These are phyloP conservation scores for Ligustrum vulgare DNA, from an alignment of 257 asterid species.

Conservation along the genomic window DNA sequence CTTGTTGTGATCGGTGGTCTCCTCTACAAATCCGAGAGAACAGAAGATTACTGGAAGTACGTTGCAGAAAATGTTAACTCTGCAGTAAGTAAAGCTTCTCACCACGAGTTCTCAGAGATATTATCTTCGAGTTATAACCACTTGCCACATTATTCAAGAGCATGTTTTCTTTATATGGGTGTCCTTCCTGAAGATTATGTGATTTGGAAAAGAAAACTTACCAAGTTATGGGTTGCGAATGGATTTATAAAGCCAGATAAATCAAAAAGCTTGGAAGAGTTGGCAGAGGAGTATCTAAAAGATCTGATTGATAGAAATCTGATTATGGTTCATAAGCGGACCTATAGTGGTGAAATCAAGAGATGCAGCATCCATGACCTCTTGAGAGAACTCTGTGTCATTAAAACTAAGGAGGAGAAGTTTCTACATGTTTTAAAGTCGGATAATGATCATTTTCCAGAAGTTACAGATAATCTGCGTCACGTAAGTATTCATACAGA, in stretches of 20 bases:
- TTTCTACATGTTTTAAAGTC: constrained; percentile 2
- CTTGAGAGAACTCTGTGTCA: constrained; percentile 18
- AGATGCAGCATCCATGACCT: constrained; percentile 7
- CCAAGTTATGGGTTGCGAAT: constrained; percentile 19
- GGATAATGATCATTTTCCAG: background rate
- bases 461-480: background rate
- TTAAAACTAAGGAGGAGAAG: constrained; percentile 28
- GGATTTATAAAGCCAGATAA: constrained; percentile 11
- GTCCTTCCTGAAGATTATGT: constrained; percentile 12
- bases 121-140: constrained; percentile 7
- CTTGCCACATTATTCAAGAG: constrained; percentile 12
- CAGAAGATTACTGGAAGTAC: constrained; percentile 20
- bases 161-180: constrained; percentile 21
- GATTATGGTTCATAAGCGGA: background rate
- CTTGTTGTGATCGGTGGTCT: constrained; percentile 17
- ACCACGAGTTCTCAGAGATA: background rate
- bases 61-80: constrained; percentile 19
- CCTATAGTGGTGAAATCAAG: background rate
- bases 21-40: constrained; percentile 16
- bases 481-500: constrained; percentile 20
- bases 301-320: constrained; percentile 20
- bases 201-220: background rate
- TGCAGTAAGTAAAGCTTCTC: background rate
- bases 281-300: constrained; percentile 10
- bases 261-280: constrained; percentile 1